Base-by-base conservation (phyloP, 1,284 basidiomycete genomes). In the Naganishia liquefaciens region DNA sequence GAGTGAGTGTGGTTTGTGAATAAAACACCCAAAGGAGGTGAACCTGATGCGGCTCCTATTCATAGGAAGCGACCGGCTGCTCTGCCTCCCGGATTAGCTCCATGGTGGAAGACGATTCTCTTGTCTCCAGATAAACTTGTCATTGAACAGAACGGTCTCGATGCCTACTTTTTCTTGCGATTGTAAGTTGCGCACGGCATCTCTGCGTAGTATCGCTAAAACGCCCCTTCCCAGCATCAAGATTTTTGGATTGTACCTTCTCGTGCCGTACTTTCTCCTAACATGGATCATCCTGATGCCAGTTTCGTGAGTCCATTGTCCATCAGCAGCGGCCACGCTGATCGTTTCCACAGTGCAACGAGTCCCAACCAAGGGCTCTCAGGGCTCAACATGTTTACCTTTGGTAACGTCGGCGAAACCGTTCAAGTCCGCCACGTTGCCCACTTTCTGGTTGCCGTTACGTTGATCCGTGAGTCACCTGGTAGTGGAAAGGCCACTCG, bases 131-230 rank as follows among this genome's bases (percentile, higher is more conserved):
- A 79, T 61, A 64, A 64, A 7, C 69, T 76, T 19, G 68, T 79
- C 55, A 74, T 70, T 55, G 76, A 83, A 83, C 66, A 86, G 66
- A 95, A 96, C 70, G 94, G 95, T 40, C 84, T 91, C 66, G 95
- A 99, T 75, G 90, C 93, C 37, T 99, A 95, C 81, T 88, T 96
- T 75, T 97, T 91, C 73, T 86, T 96, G 53, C 88, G 91, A 63
- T 98, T 82, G 74, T 68, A 40, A 55, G 66, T 67, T 33, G n/a
- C 19, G n/a, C 33, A 11, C 10, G 5, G 17, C 19, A 11, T 27
- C 1, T 27, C 21, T 49, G 5, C 21, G 25, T 19, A 19, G 3
- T 10, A n/a, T 13, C 10, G 10, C 28, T 21, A 5, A 23, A n/a
- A n/a, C n/a, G n/a, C 51, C 39, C 47, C 19, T 28, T 40, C 25